These are phyloP conservation scores for Antarctomyces pellizariae DNA, from an alignment of 495 filamentous ascomycete species.

Conservation along the genomic window DNA sequence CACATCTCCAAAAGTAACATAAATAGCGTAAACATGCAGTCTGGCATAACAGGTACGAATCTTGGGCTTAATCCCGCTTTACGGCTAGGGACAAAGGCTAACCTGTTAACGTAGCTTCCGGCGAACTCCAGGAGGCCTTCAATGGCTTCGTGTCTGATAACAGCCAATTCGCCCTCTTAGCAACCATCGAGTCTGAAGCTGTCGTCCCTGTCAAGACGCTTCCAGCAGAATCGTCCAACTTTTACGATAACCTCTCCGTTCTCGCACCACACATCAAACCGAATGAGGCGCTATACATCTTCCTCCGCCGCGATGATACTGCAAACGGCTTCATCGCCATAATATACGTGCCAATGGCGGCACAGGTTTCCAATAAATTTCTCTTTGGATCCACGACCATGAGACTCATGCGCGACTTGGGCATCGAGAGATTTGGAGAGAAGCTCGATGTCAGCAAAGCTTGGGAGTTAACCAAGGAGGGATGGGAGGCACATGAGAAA, in stretches of 20 bases:
- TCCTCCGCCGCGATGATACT: constrained; percentile 44
- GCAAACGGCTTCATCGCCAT: constrained; percentile 40
- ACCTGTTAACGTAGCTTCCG: constrained; percentile 36
- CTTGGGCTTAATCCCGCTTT: constrained; percentile 2
- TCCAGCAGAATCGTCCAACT: constrained; percentile 26
- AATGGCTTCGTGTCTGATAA: constrained; percentile 38
- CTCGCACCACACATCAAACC: constrained; percentile 41
- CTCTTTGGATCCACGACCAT: constrained; percentile 77
- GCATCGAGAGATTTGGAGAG: constrained; percentile 64
- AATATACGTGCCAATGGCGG: constrained; percentile 76
- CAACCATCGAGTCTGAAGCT: constrained; percentile 52
- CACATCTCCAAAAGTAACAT: too few relatives aligned
- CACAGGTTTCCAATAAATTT: constrained; percentile 86
- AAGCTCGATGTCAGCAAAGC: constrained; percentile 55
- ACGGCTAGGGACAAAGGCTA: constrained; percentile 1
- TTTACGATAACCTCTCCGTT: constrained; percentile 33
- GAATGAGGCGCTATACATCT: constrained; percentile 58
- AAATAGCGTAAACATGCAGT: constrained; percentile 40
- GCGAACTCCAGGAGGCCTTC: constrained; percentile 71
- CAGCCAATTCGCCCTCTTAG: constrained; percentile 54
- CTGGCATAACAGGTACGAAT: constrained; percentile 52
- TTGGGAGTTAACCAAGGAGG: constrained; percentile 42
- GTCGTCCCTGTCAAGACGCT: constrained; percentile 43
- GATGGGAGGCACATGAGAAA: constrained; percentile 55
- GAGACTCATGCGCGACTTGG: constrained; percentile 66